A percentile compares a stretch with the other conserved stretches of the same genome.
phyloP scores from a whole-genome alignment of 345 rosid species.

The Aquilaria malaccensis region DNA sequence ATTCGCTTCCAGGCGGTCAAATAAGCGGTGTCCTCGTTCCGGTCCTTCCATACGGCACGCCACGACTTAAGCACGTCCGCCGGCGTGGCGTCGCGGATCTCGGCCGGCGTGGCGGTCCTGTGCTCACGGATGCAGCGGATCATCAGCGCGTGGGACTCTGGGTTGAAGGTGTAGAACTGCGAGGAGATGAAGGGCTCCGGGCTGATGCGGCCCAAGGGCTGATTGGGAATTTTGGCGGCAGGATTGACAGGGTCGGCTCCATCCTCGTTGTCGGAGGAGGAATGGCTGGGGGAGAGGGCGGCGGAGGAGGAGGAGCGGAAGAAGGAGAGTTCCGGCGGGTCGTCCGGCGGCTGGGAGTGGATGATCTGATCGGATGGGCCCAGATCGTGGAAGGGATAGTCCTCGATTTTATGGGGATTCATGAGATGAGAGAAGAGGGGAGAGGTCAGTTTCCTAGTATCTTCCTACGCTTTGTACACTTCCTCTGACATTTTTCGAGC shows the following conservation, averaged over 20 bases:
- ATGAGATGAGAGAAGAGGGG: slow-evolving; percentile 18
- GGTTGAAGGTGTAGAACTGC: slow-evolving; percentile 96
- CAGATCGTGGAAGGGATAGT: slow-evolving; percentile 49
- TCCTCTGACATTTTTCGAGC: background rate
- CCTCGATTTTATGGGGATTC: slow-evolving; percentile 68
- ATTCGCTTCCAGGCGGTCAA: slow-evolving; percentile 97
- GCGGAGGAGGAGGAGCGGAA: slow-evolving; percentile 59
- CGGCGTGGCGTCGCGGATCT: slow-evolving; percentile 90
- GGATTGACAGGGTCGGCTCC: slow-evolving; percentile 11
- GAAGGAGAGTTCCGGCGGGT: slow-evolving; percentile 39
- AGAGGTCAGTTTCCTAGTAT: slow-evolving; percentile 13
- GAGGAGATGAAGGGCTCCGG: slow-evolving; percentile 87
- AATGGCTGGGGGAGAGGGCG: slow-evolving; percentile 20
- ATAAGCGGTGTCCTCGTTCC: slow-evolving; percentile 98
- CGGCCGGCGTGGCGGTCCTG: slow-evolving; percentile 75
- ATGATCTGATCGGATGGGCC: slow-evolving; percentile 33
- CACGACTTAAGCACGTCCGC: slow-evolving; percentile 76
- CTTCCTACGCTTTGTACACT: slow-evolving; percentile 14
- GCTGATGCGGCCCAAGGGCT: slow-evolving; percentile 34
- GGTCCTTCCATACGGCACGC: slow-evolving; percentile 97
- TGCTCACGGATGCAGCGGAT: slow-evolving; percentile 81
- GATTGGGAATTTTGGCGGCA: slow-evolving; percentile 22
- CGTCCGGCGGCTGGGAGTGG: slow-evolving; percentile 37
- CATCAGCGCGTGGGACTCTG: slow-evolving; percentile 92
- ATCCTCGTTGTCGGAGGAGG: background rate